Percentiles rank a stretch among this genome's conserved stretches.
phyloP scores from a whole-genome alignment of 2,329 filamentous ascomycete genomes.

The Monascus ruber region DNA sequence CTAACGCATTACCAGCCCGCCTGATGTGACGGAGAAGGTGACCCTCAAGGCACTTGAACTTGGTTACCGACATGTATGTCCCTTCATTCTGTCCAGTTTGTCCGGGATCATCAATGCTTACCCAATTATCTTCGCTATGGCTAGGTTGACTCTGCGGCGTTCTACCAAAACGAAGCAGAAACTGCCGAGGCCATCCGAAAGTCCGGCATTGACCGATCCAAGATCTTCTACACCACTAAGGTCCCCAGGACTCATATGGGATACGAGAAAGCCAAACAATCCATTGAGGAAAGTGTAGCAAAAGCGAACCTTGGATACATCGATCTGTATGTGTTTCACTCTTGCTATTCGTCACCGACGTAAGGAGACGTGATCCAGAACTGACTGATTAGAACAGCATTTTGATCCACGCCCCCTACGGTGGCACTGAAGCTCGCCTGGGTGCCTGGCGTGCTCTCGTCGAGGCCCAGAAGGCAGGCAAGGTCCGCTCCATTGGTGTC shows the following conservation, averaged over 20 bases:
- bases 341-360: not conserved
- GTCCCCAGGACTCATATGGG: constrained; percentile 41
- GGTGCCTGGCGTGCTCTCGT: constrained; percentile 31
- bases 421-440: constrained; percentile 25
- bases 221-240: constrained; percentile 55
- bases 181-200: constrained; percentile 42
- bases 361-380: not conserved
- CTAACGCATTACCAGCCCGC: constrained; percentile 31
- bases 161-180: constrained; percentile 48
- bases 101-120: not conserved
- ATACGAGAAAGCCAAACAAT: constrained; percentile 54
- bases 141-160: constrained; percentile 47
- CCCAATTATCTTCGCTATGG: not conserved
- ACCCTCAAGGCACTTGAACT: constrained; percentile 44
- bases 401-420: constrained; percentile 30
- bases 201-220: constrained; percentile 40
- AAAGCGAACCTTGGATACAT: constrained; percentile 55
- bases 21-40: constrained; percentile 46
- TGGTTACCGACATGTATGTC: constrained; percentile 46
- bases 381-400: constrained; percentile 15
- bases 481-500: constrained; percentile 30
- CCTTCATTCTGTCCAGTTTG: not conserved
- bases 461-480: constrained; percentile 27
- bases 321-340: constrained; percentile 42
- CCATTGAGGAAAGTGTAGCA: constrained; percentile 52